A percentile compares a stretch with the other conserved stretches of the same genome.
Evolutionary conservation across 2,329 filamentous ascomycete species (phyloP).

Genomic region (Zasmidium citrigriseum): DNA sequence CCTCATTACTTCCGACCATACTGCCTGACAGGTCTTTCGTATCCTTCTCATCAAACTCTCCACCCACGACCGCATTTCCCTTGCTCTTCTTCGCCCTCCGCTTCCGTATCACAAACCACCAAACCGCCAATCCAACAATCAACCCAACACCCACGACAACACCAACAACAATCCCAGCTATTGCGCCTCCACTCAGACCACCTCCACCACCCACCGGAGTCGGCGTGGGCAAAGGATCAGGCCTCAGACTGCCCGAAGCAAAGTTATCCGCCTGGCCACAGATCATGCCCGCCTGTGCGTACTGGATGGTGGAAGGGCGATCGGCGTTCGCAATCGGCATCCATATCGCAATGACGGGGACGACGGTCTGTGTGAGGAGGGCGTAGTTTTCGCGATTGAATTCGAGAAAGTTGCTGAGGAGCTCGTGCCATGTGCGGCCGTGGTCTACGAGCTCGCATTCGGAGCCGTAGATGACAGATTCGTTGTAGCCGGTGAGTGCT

Average conservation of each 20-base stretch:
- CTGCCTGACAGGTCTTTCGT: background rate
- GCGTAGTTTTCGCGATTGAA: conserved; percentile 4
- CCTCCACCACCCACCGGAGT: conserved; percentile 2
- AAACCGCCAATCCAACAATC: conserved; percentile 1
- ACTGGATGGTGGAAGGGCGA: conserved; percentile 5
- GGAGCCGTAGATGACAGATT: conserved; percentile 6
- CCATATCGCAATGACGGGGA: conserved; percentile 7
- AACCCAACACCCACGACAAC: conserved; percentile 6
- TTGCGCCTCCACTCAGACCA: conserved; percentile 9
- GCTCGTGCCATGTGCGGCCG: background rate
- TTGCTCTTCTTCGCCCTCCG: conserved; percentile 1
- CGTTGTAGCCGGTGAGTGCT: conserved; percentile 11
- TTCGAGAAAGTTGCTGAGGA: background rate
- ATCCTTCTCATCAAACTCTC: background rate
- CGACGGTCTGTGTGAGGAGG: background rate
- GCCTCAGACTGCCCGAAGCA: background rate
- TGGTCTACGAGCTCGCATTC: conserved; percentile 2
- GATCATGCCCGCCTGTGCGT: conserved; percentile 4
- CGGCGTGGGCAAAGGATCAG: conserved; percentile 2
- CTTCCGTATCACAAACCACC: conserved; percentile 3
- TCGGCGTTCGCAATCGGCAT: conserved; percentile 13
- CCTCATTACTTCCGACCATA: background rate
- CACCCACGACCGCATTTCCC: background rate
- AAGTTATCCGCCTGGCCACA: conserved; percentile 3
- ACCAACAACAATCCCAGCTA: conserved; percentile 4